Base-by-base conservation (phyloP, 352 stramenopile species). In the Phytophthora pinifolia region DNA sequence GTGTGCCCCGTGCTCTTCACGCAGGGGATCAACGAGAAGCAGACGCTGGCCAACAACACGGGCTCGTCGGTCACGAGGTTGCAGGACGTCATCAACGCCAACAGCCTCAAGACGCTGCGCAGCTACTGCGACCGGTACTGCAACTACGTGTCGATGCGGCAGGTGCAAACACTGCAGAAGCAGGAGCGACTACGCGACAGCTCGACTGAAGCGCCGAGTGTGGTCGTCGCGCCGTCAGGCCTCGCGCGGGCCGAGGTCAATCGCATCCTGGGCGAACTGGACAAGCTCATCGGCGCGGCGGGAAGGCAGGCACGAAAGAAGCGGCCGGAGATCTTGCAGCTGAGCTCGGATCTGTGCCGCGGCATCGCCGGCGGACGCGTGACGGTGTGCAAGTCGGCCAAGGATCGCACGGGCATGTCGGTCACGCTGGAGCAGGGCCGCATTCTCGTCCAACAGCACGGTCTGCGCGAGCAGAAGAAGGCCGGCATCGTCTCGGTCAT, bases 371-470 rank as follows among this genome's bases (percentile, higher is more conserved):
- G 83, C 18, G 94, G 92, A 3, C 88, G 90, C 35, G 81, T 97
- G 38, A 97, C 97, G 0, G 98, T 98, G 65, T 99, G 96, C 62
- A 99, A 99, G 60, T 97, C 80, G 35, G 96, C 95, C n/a, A 99
- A 99, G 71, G 96, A 99, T 70, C 88, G 96, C 36, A 99, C 96
- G 32, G 94, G 92, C 5, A 99, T 99, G 96, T 96, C 96, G 9
- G 88, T 98, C 34, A 98, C 95, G 33, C 88, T 98, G 36, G 97
- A 98, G 60, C 88, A 98, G 60, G 89, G 82, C 7, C 82, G 84
- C 29, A 92, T 94, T 64, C 67, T 94, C 3, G 82, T 92, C n/a
- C 69, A 90, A 53, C 70, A 89, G 31, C 84, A 94, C 52, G 67
- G 74, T 0, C 54, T 94, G 3, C 82, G 80, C 0, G 78, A 89